Conservation (phyloP, 257 asterid genomes). For the Verbena officinalis region DNA sequence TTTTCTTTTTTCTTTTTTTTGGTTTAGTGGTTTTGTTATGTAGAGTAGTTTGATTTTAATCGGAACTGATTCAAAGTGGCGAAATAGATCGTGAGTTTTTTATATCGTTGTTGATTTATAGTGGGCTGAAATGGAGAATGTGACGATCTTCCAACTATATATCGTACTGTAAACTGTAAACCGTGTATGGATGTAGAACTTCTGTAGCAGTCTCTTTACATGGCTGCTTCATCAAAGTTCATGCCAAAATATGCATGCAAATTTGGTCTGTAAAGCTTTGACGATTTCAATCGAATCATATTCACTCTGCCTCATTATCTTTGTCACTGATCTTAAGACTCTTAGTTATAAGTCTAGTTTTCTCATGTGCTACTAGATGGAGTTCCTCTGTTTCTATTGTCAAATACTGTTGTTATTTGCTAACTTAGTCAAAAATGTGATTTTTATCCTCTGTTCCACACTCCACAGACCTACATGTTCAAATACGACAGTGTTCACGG, state of each 20-base stretch:
- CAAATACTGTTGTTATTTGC: not conserved
- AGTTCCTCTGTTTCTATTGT: not conserved
- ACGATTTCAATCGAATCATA: not conserved
- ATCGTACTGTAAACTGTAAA: not conserved
- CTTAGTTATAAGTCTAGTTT: slow-evolving; percentile 4
- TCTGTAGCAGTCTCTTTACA: not conserved
- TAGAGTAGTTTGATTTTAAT: not conserved
- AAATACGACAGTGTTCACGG: slow-evolving; percentile 88
- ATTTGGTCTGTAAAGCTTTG: not conserved
- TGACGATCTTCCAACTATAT: not conserved
- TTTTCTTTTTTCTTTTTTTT: too few species aligned
- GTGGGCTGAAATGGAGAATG: slow-evolving; percentile 1
- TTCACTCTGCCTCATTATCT: too few species aligned
- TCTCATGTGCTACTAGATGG: not conserved
- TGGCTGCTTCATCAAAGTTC: not conserved
- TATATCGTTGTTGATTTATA: not conserved
- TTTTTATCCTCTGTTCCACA: not conserved
- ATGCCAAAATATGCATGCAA: not conserved
- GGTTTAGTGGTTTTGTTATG: not conserved
- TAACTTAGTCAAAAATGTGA: not conserved
- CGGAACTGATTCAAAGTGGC: not conserved
- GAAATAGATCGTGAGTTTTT: not conserved
- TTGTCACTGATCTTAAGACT: not conserved
- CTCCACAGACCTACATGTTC: slow-evolving; percentile 82
- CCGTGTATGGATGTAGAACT: not conserved